Percentiles rank a stretch among this genome's conserved stretches.
Evolutionary conservation across 495 filamentous ascomycete species (phyloP).

Genomic region (Aspergillus homomorphus): DNA sequence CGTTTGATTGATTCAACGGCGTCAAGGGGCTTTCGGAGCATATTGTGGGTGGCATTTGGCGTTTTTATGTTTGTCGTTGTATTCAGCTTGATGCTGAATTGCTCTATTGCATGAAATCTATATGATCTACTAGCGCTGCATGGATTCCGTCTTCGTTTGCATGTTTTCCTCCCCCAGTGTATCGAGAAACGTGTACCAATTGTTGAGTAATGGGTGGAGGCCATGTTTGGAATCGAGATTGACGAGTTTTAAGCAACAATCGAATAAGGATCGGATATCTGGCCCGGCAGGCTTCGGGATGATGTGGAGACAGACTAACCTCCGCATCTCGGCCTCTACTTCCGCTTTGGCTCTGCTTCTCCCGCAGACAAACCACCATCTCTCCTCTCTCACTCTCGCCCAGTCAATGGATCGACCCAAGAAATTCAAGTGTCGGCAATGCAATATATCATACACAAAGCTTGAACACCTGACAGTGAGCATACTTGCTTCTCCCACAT

Average conservation of each 20-base stretch:
- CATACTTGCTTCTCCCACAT: neutral
- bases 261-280: no score
- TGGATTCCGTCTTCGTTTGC: no score
- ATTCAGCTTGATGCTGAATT: neutral
- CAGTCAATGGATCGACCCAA: neutral
- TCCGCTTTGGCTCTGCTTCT: no score
- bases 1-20: constrained; percentile 2
- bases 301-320: no score
- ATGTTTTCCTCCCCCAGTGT: neutral
- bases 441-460: constrained; percentile 16
- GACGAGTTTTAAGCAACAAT: no score
- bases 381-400: no score
- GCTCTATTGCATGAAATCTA: neutral
- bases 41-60: constrained; percentile 2
- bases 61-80: neutral
- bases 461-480: constrained; percentile 20
- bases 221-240: neutral
- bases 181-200: neutral
- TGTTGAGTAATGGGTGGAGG: neutral
- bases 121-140: neutral
- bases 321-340: no score
- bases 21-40: constrained; percentile 8
- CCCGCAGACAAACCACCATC: no score
- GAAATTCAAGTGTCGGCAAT: constrained; percentile 1
- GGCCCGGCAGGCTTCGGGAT: no score